Evolutionary conservation across 2,329 filamentous ascomycete species (phyloP).

Genomic region (Simplicillium aogashimaense): DNA sequence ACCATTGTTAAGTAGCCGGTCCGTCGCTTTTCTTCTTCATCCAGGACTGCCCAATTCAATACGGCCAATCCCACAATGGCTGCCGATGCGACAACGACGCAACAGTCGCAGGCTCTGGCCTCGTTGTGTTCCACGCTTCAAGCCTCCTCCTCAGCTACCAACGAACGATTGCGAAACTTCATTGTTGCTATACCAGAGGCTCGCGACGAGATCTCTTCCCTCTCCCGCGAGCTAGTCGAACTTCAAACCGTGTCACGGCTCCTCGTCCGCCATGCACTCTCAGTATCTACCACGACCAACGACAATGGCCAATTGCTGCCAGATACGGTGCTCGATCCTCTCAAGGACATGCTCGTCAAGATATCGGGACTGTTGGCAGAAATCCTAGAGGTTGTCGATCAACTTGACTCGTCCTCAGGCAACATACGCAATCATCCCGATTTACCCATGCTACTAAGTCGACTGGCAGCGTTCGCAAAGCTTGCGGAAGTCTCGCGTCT

Average conservation of each 20-base stretch:
- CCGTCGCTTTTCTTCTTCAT: too few relatives aligned
- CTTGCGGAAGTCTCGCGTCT: background rate
- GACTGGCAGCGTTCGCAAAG: too few relatives aligned
- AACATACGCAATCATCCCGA: too few relatives aligned
- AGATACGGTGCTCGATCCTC: conserved; percentile 4
- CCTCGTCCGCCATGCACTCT: conserved; percentile 12
- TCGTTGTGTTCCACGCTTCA: conserved; percentile 13
- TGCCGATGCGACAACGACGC: background rate
- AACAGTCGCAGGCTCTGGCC: conserved; percentile 4
- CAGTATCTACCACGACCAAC: conserved; percentile 8
- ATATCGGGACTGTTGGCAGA: background rate
- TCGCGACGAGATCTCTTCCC: conserved; percentile 12
- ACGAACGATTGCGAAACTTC: conserved; percentile 13
- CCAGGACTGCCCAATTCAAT: too few relatives aligned
- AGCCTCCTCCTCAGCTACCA: conserved; percentile 8
- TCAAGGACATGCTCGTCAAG: background rate
- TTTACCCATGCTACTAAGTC: too few relatives aligned
- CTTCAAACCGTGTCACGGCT: conserved; percentile 15
- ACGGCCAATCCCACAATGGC: background rate
- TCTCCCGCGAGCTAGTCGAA: conserved; percentile 17
- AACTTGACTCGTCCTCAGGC: background rate
- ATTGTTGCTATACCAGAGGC: conserved; percentile 13
- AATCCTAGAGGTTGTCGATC: background rate
- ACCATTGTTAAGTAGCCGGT: too few relatives aligned
- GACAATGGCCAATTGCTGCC: conserved; percentile 8